Percentiles rank a stretch among this genome's conserved stretches.
Evolutionary conservation across 352 stramenopile species (phyloP).

Genomic region (Phytopythium cucurbitacearum): DNA sequence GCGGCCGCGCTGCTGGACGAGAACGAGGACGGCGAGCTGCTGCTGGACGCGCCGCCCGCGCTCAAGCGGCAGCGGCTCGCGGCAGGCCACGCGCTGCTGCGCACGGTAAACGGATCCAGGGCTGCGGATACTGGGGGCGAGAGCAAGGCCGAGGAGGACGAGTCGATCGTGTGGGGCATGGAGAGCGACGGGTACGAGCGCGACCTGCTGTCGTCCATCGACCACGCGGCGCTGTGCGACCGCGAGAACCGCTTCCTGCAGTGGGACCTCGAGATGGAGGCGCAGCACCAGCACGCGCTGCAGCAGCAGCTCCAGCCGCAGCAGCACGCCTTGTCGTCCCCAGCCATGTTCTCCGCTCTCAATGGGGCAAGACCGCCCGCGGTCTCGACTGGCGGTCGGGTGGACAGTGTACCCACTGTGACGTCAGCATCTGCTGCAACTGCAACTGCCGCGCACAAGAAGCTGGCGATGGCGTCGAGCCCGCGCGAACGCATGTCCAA

Average conservation of each 20-base stretch:
- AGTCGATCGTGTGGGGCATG: constrained; percentile 67
- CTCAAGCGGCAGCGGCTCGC: constrained; percentile 6
- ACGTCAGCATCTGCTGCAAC: constrained; percentile 2
- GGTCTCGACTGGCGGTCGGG: neutral
- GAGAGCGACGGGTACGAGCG: constrained; percentile 67
- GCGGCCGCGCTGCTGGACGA: constrained; percentile 35
- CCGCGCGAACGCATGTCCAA: constrained; percentile 48
- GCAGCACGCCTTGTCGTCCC: constrained; percentile 9
- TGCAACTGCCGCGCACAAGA: constrained; percentile 7
- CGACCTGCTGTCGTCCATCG: constrained; percentile 68
- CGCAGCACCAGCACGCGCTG: constrained; percentile 26
- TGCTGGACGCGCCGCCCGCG: neutral
- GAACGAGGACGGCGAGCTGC: constrained; percentile 25
- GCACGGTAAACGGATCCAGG: constrained; percentile 12
- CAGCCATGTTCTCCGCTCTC: constrained; percentile 3
- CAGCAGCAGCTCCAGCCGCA: constrained; percentile 23
- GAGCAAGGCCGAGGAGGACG: constrained; percentile 43
- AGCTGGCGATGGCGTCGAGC: constrained; percentile 45
- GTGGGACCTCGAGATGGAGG: constrained; percentile 65
- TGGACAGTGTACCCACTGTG: too few species aligned
- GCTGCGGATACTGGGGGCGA: constrained; percentile 24
- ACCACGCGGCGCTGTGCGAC: constrained; percentile 76
- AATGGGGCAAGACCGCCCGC: neutral
- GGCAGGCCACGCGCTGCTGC: constrained; percentile 20
- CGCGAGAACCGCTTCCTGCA: constrained; percentile 79